These are phyloP conservation scores for Schizothecium vesticola DNA, from an alignment of 495 filamentous ascomycete species.

Conservation along the genomic window DNA sequence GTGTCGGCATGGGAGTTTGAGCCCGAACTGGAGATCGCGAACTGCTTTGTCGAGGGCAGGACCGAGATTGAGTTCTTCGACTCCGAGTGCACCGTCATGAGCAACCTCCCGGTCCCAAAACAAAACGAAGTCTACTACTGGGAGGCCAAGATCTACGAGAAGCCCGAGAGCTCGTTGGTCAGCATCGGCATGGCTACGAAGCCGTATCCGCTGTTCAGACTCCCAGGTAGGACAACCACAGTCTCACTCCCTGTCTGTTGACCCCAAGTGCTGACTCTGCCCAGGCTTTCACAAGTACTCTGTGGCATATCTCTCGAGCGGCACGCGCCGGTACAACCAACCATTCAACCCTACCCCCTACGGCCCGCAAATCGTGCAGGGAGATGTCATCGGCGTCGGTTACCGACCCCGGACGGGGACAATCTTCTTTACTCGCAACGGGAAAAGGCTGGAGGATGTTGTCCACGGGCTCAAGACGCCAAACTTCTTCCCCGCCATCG, in stretches of 20 bases:
- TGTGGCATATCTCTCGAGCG: constrained; percentile 82
- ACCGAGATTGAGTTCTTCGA: constrained; percentile 99
- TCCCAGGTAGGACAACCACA: constrained; percentile 61
- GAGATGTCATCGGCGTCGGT: constrained; percentile 92
- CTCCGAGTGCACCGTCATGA: constrained; percentile 94
- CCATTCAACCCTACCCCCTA: constrained; percentile 76
- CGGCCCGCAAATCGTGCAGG: constrained; percentile 78
- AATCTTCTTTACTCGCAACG: constrained; percentile 96
- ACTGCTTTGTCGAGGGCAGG: constrained; percentile 93
- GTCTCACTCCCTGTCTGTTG: background rate
- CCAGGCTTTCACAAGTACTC: constrained; percentile 87
- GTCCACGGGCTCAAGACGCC: constrained; percentile 88
- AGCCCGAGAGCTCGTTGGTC: constrained; percentile 78
- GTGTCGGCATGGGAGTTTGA: constrained; percentile 99
- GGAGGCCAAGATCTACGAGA: constrained; percentile 98
- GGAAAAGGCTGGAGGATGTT: constrained; percentile 92
- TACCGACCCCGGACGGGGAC: constrained; percentile 93
- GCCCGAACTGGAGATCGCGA: constrained; percentile 95
- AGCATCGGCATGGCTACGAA: constrained; percentile 93
- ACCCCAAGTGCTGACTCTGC: constrained; percentile 2
- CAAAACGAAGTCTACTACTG: constrained; percentile 99
- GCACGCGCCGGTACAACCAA: constrained; percentile 83
- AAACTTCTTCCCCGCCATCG: constrained; percentile 94
- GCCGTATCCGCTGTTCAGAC: constrained; percentile 88
- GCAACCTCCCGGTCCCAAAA: constrained; percentile 92